Evolutionary conservation across 352 stramenopile species (phyloP).

Genomic region (Pythium dissotocum): DNA sequence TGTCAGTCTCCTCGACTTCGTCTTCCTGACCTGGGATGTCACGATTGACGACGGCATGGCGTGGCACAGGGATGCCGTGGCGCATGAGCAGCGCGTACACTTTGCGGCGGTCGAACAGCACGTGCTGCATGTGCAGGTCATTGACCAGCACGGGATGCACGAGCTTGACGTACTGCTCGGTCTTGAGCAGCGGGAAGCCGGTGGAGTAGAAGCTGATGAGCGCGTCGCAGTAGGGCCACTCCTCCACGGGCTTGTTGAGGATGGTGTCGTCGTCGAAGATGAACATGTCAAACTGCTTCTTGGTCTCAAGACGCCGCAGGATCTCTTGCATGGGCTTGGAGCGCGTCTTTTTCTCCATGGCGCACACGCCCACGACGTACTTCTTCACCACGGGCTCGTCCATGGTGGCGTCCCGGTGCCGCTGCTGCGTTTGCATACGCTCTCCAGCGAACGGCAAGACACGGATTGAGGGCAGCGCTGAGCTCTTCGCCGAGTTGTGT

Average conservation of each 20-base stretch:
- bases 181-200: slow-evolving; percentile 97
- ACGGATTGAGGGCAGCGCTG: not conserved
- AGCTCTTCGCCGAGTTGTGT: slow-evolving; percentile 9
- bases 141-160: slow-evolving; percentile 97
- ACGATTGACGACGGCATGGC: slow-evolving; percentile 94
- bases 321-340: slow-evolving; percentile 98
- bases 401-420: slow-evolving; percentile 7
- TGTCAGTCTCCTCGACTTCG: slow-evolving; percentile 76
- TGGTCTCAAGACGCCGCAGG: slow-evolving; percentile 89
- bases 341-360: slow-evolving; percentile 99
- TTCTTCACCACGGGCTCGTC: slow-evolving; percentile 36
- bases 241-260: slow-evolving; percentile 92
- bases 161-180: slow-evolving; percentile 95
- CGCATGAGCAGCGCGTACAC: slow-evolving; percentile 96
- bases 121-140: slow-evolving; percentile 96
- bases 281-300: slow-evolving; percentile 95
- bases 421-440: not conserved
- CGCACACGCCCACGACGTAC: slow-evolving; percentile 95
- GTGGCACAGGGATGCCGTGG: slow-evolving; percentile 95
- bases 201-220: slow-evolving; percentile 99
- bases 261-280: slow-evolving; percentile 98
- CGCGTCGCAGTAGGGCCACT: slow-evolving; percentile 95
- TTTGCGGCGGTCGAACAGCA: slow-evolving; percentile 94
- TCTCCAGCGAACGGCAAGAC: not conserved
- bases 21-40: slow-evolving; percentile 84